Conservation (phyloP, 148 eudicot genomes). For the Persicaria maculosa region DNA sequence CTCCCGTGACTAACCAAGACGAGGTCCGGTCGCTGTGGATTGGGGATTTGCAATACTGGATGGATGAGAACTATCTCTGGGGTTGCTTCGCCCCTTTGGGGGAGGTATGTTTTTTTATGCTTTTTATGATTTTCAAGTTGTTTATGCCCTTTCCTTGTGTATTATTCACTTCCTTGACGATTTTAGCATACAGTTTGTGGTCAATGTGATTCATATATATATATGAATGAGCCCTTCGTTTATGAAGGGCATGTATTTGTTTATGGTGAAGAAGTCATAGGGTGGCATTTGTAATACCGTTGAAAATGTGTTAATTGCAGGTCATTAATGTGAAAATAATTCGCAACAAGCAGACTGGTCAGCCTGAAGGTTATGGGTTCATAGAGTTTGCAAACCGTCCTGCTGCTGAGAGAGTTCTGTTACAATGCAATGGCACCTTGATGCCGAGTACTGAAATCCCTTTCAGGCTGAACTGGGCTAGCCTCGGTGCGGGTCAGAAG, state of each 20-base stretch:
- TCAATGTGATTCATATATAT: no score
- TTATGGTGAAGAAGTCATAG: neutral
- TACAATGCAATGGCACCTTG: conserved; percentile 55
- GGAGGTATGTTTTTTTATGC: conserved; percentile 37
- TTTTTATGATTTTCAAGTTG: neutral
- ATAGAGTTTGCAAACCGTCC: conserved; percentile 75
- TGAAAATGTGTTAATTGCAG: conserved; percentile 29
- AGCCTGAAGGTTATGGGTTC: conserved; percentile 92
- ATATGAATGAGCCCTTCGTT: neutral
- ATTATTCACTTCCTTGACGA: neutral
- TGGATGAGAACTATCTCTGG: conserved; percentile 75
- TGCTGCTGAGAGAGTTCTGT: conserved; percentile 65
- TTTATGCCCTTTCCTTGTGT: neutral
- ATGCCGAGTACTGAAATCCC: conserved; percentile 82
- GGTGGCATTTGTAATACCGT: neutral
- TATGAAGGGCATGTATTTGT: neutral
- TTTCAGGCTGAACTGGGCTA: conserved; percentile 88
- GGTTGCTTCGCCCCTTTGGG: conserved; percentile 54
- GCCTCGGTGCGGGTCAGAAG: conserved; percentile 86
- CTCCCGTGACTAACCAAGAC: conserved; percentile 24
- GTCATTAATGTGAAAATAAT: conserved; percentile 60
- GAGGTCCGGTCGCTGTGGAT: conserved; percentile 92
- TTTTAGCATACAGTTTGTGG: no score
- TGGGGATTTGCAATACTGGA: conserved; percentile 93
- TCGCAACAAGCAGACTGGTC: conserved; percentile 71